Conservation (phyloP, 352 stramenopile genomes). For the Blastocystis sp. region DNA sequence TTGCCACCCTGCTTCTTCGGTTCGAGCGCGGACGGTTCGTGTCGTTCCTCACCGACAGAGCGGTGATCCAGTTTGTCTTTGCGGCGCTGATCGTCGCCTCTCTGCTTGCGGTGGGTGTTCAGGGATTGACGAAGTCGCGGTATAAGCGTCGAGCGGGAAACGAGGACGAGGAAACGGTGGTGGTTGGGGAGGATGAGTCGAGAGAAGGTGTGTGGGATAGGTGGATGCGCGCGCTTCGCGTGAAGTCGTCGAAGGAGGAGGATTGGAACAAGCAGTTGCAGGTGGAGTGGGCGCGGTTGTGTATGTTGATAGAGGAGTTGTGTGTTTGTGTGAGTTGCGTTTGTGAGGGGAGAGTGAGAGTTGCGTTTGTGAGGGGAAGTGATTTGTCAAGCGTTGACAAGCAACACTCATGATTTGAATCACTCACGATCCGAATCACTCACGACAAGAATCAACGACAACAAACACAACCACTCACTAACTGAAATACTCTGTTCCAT, state of each 20-base stretch:
- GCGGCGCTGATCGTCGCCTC: not conserved
- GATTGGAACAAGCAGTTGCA: not conserved
- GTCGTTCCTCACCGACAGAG: not conserved
- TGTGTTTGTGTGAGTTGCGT: not conserved
- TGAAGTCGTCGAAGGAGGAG: not conserved
- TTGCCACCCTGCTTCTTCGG: not conserved
- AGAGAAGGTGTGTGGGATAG: no score
- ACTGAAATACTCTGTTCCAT: slow-evolving; percentile 40
- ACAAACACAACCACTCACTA: slow-evolving; percentile 7
- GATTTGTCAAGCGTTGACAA: not conserved
- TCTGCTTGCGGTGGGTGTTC: not conserved
- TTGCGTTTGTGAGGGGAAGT: no score
- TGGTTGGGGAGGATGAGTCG: not conserved
- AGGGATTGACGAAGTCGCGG: no score
- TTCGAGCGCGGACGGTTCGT: slow-evolving; percentile 8
- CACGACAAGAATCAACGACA: not conserved
- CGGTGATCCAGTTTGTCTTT: not conserved
- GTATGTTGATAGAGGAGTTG: not conserved
- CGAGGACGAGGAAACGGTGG: not conserved
- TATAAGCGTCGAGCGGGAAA: no score
- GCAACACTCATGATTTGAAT: not conserved
- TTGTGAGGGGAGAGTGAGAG: no score
- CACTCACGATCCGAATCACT: not conserved
- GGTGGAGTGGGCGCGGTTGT: not conserved
- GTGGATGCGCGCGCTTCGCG: no score